Percentiles rank a stretch among this genome's conserved stretches.
phyloP scores from a whole-genome alignment of 768 basidiomycete genomes.

The Phaeotremella fagi region DNA sequence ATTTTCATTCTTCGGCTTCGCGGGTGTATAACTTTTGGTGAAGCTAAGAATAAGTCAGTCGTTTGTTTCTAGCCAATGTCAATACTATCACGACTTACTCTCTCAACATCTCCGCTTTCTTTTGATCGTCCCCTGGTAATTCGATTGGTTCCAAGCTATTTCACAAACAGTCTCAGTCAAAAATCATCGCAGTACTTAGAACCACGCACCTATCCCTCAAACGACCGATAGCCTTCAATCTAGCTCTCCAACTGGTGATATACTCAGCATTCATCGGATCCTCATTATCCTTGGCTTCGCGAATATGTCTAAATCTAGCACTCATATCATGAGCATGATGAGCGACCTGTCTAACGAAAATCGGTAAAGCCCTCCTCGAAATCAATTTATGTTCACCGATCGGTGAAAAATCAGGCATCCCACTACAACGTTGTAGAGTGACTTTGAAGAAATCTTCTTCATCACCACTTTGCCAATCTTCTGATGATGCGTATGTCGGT shows the following conservation, averaged over 20 bases:
- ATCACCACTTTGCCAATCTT: constrained; percentile 49
- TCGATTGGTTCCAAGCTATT: constrained; percentile 18
- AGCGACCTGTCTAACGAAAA: constrained; percentile 82
- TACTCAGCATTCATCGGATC: constrained; percentile 59
- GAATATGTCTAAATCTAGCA: constrained; percentile 68
- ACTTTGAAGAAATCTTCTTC: constrained; percentile 97
- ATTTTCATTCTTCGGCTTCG: not conserved
- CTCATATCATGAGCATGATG: constrained; percentile 86
- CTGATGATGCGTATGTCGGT: constrained; percentile 21
- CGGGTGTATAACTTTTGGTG: not conserved
- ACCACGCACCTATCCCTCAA: constrained; percentile 48
- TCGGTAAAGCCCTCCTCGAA: constrained; percentile 76
- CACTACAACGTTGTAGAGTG: constrained; percentile 75
- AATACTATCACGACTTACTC: constrained; percentile 25
- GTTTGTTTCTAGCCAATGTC: not conserved
- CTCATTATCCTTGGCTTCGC: constrained; percentile 54
- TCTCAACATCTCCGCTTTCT: constrained; percentile 29
- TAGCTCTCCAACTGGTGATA: constrained; percentile 80
- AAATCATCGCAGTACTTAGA: not conserved
- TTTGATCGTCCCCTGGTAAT: constrained; percentile 10
- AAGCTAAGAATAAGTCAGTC: not conserved
- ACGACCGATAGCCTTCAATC: constrained; percentile 72
- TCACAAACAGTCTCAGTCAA: too few relatives aligned
- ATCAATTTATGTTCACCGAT: constrained; percentile 92
- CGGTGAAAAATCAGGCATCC: constrained; percentile 92